A percentile compares a stretch with the other conserved stretches of the same genome.
Conservation (phyloP, 768 basidiomycete genomes). For the Exsudoporus frostii region DNA sequence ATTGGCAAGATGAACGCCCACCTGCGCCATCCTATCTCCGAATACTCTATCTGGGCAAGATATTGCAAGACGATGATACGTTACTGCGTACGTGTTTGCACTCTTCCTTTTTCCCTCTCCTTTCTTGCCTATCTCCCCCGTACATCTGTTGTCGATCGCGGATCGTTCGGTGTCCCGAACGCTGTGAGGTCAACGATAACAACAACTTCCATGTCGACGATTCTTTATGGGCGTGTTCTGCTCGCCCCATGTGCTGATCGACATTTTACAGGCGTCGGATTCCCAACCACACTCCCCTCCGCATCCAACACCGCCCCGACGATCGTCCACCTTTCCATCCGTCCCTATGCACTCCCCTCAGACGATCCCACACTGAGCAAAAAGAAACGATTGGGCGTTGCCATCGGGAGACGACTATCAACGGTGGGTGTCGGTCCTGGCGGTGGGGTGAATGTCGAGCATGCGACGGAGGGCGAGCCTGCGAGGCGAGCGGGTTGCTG, state of each 20-base stretch:
- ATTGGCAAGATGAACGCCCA: conserved; percentile 78
- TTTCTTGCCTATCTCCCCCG: background rate
- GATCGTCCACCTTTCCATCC: conserved; percentile 74
- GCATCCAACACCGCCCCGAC: conserved; percentile 43
- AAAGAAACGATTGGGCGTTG: conserved; percentile 40
- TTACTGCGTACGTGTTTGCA: conserved; percentile 49
- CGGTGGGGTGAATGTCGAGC: background rate
- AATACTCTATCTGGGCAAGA: conserved; percentile 72
- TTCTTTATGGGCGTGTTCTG: background rate
- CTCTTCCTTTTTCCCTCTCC: background rate
- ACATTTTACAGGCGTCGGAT: conserved; percentile 26
- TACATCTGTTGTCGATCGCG: background rate
- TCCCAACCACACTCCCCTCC: conserved; percentile 28
- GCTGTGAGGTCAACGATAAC: background rate
- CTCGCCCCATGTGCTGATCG: conserved; percentile 3
- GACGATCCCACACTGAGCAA: conserved; percentile 56
- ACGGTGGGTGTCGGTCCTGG: background rate
- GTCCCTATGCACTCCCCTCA: conserved; percentile 50
- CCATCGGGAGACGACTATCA: conserved; percentile 26
- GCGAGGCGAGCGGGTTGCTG: conserved; percentile 32
- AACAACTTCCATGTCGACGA: background rate
- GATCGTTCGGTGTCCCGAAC: background rate
- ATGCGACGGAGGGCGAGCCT: conserved; percentile 12
- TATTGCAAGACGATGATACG: conserved; percentile 83
- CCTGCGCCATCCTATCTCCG: conserved; percentile 75